Evolutionary conservation across 106 monocot species (phyloP), one percentile per base, ranked within the genome.

Genomic region (Chionographis japonica): DNA sequence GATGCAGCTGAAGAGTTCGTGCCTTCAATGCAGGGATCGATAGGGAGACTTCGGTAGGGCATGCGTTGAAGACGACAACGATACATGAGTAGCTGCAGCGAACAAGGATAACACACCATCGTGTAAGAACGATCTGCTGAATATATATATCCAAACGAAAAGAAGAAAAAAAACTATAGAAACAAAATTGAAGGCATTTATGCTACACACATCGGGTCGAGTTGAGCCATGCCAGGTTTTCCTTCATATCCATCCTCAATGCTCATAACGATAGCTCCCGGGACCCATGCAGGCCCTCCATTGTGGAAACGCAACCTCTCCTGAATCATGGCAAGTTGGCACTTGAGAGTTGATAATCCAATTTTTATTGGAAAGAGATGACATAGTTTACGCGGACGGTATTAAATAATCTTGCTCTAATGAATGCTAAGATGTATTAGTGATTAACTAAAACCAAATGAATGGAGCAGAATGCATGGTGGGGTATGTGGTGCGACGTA

Each of bases 261-360:
- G 62, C 93, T 90, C 93, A 89, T 86, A 51, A 80, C 71, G 38
- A 94, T 94, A 38, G 70, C 74, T n/a, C 93, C 93, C 14, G 66
- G 86, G 50, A 81, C 63, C 74, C 79, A 77, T 3, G 55, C 79
- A 43, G 84, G 81, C 42, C 89, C 89, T 49, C 79, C 72, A 42
- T 93, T 89, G 56, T 86, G 86, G 51, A 93, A 89, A 3, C 67
- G 61, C 10, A 89, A 77, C 63, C 93, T 81, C 75, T 89, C 79
- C 93, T 93, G 38, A 9, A 78, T 58, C 12, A 56, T 20, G 46
- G 46, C 9, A 46, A 46, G 9, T 5, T 10, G 9, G 9, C 46
- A 46, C 8, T 10, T 46, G 46, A 46, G 46, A 46, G 27, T 27
- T 27, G 27, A 38, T 37, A 35, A 40, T n/a, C 39, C 61, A 61